Evolutionary conservation across 164 flowering plant species (phyloP), one percentile per base, ranked within the genome.

Genomic region (Cinnamomum chago): DNA sequence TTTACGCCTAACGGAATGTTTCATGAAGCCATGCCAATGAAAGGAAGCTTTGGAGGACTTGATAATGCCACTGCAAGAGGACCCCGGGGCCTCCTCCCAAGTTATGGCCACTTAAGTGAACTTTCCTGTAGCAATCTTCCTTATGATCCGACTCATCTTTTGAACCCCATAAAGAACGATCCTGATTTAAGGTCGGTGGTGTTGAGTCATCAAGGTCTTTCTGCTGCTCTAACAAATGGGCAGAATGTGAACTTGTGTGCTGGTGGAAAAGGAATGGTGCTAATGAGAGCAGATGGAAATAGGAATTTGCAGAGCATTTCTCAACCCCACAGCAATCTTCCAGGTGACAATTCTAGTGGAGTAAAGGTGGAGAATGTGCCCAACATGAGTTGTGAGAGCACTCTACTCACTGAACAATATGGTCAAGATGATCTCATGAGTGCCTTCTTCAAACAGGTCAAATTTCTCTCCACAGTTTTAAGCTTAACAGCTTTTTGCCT

Each of bases 371-470:
- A 90, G 79, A 82, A 80, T 47, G 62, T 80, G 20, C 67, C 79
- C 22, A 85, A 87, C 70, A 18, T 78, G 60, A 78, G 79, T 80
- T 72, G 35, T 62, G 82, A 81, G 23, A 73, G 70, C 51, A 62
- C 62, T n/a, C 67, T 84, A 23, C 72, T 79, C 40, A 75, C 80
- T 10, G 85, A 83, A 64, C 88, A 84, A 24, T 88, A 74, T 74
- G 86, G 85, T 75, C 96, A 90, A 75, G 99, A 93, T 65, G 97
- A 90, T 79, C 89, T 90, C 70, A 82, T 90, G 89, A 85, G 86
- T 84, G 89, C 85, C 15, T 79, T 92, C 68, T 87, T 92, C 58
- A 90, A 88, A 76, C 98, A 90, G 94, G 99, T 92, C 25, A 28
- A 77, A 55, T 72, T 68, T 40, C 27, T 22, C 68, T 60, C 6